These are phyloP conservation scores for Moesziomyces globuligerus DNA, from an alignment of 1,284 basidiomycete species.

Conservation along the genomic window DNA sequence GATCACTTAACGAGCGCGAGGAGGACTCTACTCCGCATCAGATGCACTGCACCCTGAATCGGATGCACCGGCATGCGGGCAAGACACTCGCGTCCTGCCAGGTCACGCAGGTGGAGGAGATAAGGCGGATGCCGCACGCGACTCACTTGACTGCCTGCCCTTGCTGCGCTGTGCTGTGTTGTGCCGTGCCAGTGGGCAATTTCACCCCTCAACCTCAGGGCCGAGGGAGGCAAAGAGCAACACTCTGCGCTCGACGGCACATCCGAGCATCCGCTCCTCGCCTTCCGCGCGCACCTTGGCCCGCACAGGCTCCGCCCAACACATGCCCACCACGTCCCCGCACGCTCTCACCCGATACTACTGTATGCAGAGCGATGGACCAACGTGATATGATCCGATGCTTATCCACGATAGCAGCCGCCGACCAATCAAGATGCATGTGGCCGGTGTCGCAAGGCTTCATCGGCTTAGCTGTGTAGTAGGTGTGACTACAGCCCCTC, in stretches of 20 bases:
- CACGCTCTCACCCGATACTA: neutral
- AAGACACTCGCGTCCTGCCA: neutral
- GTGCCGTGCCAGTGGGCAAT: no score
- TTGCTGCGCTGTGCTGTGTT: neutral
- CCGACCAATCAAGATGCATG: neutral
- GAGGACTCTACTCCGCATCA: conserved; percentile 2
- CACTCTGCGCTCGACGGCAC: neutral
- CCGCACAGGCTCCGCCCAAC: neutral
- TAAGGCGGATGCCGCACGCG: neutral
- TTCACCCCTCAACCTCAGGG: neutral
- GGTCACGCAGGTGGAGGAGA: neutral
- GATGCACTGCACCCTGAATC: conserved; percentile 6
- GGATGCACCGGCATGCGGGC: conserved; percentile 3
- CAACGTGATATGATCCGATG: neutral
- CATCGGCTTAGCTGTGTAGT: no score
- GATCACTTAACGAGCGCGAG: neutral
- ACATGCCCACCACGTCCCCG: neutral
- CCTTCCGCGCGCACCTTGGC: neutral
- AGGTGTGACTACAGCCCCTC: no score
- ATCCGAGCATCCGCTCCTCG: conserved; percentile 12
- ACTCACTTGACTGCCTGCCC: neutral
- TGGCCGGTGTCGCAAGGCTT: no score
- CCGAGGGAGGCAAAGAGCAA: neutral
- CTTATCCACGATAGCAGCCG: neutral
- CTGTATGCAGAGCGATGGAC: neutral